phyloP scores from a whole-genome alignment of 805 yeast genomes.

The Hanseniaspora guilliermondii region DNA sequence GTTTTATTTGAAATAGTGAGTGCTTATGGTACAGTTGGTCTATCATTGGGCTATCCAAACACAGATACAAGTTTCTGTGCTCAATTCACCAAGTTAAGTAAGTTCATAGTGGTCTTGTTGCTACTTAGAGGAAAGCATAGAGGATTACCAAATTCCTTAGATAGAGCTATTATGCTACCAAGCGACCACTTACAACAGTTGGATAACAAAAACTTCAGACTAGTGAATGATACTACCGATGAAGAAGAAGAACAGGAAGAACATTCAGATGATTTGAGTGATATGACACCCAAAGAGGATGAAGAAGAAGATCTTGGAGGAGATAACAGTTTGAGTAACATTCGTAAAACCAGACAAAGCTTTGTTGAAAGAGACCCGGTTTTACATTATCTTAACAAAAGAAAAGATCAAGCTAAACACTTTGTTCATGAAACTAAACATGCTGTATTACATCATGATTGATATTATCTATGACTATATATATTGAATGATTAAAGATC shows the following conservation, averaged over 20 bases:
- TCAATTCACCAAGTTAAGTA: constrained; percentile 59
- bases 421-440: constrained; percentile 11
- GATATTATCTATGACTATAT: background rate
- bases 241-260: constrained; percentile 1
- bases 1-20: constrained; percentile 79
- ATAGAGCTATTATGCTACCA: constrained; percentile 84
- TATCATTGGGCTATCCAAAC: constrained; percentile 71
- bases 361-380: constrained; percentile 22
- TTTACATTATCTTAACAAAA: constrained; percentile 22
- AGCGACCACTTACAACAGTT: constrained; percentile 50
- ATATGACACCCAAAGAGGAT: background rate
- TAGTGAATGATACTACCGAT: background rate
- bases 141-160: constrained; percentile 86
- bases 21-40: constrained; percentile 94
- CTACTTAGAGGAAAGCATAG: constrained; percentile 93
- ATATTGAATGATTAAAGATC: background rate
- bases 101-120: constrained; percentile 74
- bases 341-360: background rate
- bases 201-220: constrained; percentile 27
- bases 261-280: background rate
- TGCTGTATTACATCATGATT: constrained; percentile 9
- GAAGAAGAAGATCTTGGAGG: constrained; percentile 11
- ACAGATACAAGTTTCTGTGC: constrained; percentile 59
- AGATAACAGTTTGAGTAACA: background rate
- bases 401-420: constrained; percentile 11